These are phyloP conservation scores for Ophiocytium majus DNA, from an alignment of 352 stramenopile species.

Conservation along the genomic window DNA sequence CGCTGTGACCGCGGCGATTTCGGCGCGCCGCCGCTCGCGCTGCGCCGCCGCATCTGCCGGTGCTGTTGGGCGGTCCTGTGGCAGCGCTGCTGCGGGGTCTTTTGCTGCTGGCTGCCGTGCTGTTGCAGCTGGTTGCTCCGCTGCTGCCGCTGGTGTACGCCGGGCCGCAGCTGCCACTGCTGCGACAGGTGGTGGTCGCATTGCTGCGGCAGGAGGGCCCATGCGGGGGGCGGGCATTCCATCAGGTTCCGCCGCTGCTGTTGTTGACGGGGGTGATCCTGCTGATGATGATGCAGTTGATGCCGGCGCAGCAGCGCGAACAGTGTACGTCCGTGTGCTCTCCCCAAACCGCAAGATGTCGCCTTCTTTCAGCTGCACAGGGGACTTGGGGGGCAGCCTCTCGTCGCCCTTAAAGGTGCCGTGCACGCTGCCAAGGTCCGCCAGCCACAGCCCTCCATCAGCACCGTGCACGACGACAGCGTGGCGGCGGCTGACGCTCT, in stretches of 20 bases:
- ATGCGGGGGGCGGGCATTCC: not conserved
- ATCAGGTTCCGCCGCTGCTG: not conserved
- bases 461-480: slow-evolving; percentile 70
- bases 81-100: no score
- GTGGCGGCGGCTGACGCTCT: slow-evolving; percentile 74
- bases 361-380: slow-evolving; percentile 35
- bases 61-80: no score
- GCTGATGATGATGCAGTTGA: not conserved
- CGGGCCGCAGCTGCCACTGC: not conserved
- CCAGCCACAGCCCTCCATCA: slow-evolving; percentile 62
- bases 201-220: not conserved
- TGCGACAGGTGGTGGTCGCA: not conserved
- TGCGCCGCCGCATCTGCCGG: slow-evolving; percentile 14
- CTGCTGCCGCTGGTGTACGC: no score
- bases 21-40: slow-evolving; percentile 37
- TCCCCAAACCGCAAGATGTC: slow-evolving; percentile 49
- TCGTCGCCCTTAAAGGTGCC: slow-evolving; percentile 73
- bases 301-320: not conserved
- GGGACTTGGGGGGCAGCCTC: slow-evolving; percentile 63
- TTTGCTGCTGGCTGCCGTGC: no score
- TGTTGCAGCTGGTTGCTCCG: no score
- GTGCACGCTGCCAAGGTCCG: slow-evolving; percentile 76
- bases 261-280: no score
- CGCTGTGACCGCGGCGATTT: slow-evolving; percentile 56
- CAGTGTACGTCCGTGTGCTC: slow-evolving; percentile 19